These are phyloP conservation scores for Thymus quinquecostatus DNA, from an alignment of 257 asterid genomes.

Conservation along the genomic window DNA sequence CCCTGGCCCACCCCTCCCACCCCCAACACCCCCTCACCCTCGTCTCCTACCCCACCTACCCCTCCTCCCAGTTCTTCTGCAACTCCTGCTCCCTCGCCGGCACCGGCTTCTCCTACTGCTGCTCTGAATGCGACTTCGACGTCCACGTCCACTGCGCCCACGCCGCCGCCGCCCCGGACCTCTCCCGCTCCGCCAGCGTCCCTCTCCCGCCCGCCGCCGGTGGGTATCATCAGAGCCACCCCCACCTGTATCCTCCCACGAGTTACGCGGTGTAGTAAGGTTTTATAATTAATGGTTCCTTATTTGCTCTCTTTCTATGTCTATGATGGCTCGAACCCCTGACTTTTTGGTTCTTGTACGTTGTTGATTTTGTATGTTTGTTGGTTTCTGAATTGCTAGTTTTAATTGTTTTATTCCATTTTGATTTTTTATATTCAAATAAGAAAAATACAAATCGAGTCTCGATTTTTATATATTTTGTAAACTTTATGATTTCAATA, in stretches of 20 bases:
- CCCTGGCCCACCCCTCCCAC: constrained; percentile 56
- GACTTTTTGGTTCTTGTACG: no score
- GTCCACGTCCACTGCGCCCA: constrained; percentile 69
- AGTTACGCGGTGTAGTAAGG: constrained; percentile 5
- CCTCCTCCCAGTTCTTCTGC: constrained; percentile 57
- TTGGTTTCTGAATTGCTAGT: no score
- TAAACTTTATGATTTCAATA: no score
- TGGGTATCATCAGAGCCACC: no score
- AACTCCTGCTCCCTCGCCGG: constrained; percentile 54
- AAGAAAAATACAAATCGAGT: no score
- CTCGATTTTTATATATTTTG: no score
- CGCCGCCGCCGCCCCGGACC: constrained; percentile 15
- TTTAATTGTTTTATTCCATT: no score
- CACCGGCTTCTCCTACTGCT: constrained; percentile 55
- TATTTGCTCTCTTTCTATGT: no score
- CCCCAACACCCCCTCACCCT: constrained; percentile 58
- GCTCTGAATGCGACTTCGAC: constrained; percentile 72
- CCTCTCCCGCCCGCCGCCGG: constrained; percentile 17
- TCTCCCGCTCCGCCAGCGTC: constrained; percentile 24
- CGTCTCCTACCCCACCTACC: constrained; percentile 61
- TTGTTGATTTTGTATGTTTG: no score
- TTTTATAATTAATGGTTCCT: no score
- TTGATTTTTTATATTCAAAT: no score
- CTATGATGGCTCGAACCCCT: no score
- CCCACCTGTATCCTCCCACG: not conserved